These are phyloP conservation scores for Neofusicoccum sp. DNA, from an alignment of 2,329 filamentous ascomycete species.

Conservation along the genomic window DNA sequence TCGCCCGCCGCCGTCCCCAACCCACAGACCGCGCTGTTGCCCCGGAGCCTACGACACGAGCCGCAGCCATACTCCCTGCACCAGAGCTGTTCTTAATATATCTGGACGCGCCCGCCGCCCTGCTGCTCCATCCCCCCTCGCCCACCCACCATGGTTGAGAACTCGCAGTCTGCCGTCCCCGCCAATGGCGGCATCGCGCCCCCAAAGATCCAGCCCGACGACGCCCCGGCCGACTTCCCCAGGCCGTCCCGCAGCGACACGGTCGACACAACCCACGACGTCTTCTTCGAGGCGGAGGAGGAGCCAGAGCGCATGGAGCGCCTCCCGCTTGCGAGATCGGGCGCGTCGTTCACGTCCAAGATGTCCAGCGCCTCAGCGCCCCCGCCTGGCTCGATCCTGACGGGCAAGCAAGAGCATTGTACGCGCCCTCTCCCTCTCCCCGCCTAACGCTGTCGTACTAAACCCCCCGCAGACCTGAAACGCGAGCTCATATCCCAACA, in stretches of 20 bases:
- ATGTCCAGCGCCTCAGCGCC: slow-evolving; percentile 47
- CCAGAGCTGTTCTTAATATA: slow-evolving; percentile 11
- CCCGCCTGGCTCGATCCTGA: slow-evolving; percentile 64
- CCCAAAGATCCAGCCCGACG: slow-evolving; percentile 7
- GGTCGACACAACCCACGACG: slow-evolving; percentile 13
- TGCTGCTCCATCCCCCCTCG: neutral
- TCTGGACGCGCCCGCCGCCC: neutral
- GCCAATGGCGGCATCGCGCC: neutral
- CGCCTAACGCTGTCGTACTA: neutral
- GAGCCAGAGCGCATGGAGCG: neutral
- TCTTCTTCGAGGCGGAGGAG: slow-evolving; percentile 15
- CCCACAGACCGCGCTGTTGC: slow-evolving; percentile 12
- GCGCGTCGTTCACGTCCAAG: slow-evolving; percentile 23
- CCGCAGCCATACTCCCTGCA: slow-evolving; percentile 13
- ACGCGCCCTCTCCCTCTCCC: slow-evolving; percentile 32
- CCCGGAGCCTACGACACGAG: slow-evolving; percentile 8
- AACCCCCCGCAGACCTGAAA: slow-evolving; percentile 70
- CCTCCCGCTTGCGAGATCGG: slow-evolving; percentile 10
- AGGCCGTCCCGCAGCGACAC: neutral
- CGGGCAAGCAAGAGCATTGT: slow-evolving; percentile 99
- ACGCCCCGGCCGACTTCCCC: neutral
- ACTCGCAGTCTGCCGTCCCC: neutral
- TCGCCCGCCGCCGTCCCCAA: slow-evolving; percentile 4
- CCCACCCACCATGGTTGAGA: neutral
- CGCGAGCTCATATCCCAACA: slow-evolving; percentile 89